Conservation (phyloP, 2,329 filamentous ascomycete species). For the Knoxdaviesia proteae region DNA sequence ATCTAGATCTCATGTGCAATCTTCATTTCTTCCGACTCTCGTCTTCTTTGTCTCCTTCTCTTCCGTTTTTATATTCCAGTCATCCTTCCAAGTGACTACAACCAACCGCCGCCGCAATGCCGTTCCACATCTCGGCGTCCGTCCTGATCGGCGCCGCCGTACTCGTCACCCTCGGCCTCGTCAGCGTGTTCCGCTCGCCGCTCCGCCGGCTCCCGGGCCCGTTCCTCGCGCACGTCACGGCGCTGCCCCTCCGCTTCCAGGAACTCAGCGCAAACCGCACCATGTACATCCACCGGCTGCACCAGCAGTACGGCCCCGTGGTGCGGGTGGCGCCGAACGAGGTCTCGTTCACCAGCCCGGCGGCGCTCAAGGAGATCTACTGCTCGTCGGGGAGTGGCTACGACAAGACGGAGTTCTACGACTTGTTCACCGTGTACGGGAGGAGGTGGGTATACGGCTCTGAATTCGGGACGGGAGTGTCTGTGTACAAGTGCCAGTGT, state of each 20-base stretch:
- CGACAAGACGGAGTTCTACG: conserved; percentile 44
- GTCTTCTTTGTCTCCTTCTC: conserved; percentile 1
- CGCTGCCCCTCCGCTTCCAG: conserved; percentile 29
- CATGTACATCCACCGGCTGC: conserved; percentile 33
- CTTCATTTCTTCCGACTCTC: not conserved
- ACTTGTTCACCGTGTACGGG: conserved; percentile 36
- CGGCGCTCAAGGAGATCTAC: conserved; percentile 42
- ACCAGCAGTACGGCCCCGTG: conserved; percentile 32
- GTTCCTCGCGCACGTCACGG: conserved; percentile 24
- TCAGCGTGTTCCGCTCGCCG: conserved; percentile 13
- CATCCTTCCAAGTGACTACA: not conserved
- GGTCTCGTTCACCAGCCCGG: conserved; percentile 33
- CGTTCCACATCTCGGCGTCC: conserved; percentile 1
- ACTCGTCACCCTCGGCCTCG: conserved; percentile 7
- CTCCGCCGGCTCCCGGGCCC: conserved; percentile 26
- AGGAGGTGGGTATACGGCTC: conserved; percentile 19
- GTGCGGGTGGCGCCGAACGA: conserved; percentile 38
- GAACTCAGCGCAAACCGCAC: conserved; percentile 34
- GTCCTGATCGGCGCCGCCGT: conserved; percentile 10
- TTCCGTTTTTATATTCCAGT: not conserved
- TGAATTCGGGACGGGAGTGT: not conserved
- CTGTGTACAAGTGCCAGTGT: not conserved
- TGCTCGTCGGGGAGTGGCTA: conserved; percentile 39
- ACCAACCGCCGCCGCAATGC: not conserved
- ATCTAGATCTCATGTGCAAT: not conserved